Base-by-base conservation (phyloP, 257 asterid species). In the Solanum gandarillasii region DNA sequence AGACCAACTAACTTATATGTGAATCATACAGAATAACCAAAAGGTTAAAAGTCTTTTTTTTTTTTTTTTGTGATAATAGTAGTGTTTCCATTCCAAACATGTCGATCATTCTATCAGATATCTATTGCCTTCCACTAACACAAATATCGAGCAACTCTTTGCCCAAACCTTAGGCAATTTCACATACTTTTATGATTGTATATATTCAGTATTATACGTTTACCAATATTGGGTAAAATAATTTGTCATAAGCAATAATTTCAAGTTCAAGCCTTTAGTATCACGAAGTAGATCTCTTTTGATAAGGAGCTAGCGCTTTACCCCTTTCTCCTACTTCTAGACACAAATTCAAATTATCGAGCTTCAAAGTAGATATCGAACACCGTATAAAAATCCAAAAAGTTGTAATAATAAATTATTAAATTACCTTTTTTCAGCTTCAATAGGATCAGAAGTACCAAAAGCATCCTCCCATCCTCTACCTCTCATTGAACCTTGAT, bases 381-480 rank as follows among this genome's bases (percentile, higher is more conserved):
- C 39, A 32, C 7, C 2, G 0, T 11, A 20, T 34, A 0, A 20
- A 1, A 73, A 5, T 1, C 2, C 2, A 16, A 16, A 48, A 71
- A 6, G 0, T 34, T 12, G 29, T 11, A 35, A 36, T 9, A 62
- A 14, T 5, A 16, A 62, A 23, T 29, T 21, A 58, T 39, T 5
- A 18, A 7, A 1, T 1, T 87, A 92, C 98, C 97, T 94, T 87
- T 41, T 94, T 92, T 94, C 97, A 3, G 98, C 98, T 89, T 94
- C 98, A 0, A 34, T 86, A 12, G 90, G 97, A 86, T 95, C 98
- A 0, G 95, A 89, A 86, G 98, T 94, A 76, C 90, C 97, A 13
- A 95, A 94, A 31, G 98, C 93, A 70, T 95, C 97, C 31, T 95
- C 92, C 98, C 98, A 95, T n/a, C 98, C 98, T 41, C 98, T 94